Percentiles rank a stretch among this genome's conserved stretches.
Evolutionary conservation across 345 rosid species (phyloP).

Genomic region (Combretum micranthum): DNA sequence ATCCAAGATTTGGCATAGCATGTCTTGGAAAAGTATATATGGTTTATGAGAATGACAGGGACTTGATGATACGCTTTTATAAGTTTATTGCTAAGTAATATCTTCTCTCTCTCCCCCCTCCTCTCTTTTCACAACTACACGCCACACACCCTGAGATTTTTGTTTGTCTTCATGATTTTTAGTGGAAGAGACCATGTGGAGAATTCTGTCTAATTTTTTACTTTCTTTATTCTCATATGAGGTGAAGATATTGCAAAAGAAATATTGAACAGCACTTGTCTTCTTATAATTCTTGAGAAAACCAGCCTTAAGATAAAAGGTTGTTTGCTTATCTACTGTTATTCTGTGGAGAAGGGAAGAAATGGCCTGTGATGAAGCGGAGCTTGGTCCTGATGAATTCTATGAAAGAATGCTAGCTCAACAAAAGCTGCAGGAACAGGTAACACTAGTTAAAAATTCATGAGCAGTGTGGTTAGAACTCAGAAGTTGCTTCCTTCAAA

Average conservation of each 20-base stretch:
- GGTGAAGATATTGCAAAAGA: no score
- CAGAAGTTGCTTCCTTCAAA: not conserved
- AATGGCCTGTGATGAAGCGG: conserved; percentile 80
- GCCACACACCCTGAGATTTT: no score
- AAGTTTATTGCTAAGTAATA: conserved; percentile 63
- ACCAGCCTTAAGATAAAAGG: not conserved
- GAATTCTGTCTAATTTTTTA: no score
- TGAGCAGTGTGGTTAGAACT: not conserved
- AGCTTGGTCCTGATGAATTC: conserved; percentile 57
- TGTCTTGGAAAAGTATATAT: conserved; percentile 70
- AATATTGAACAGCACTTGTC: no score
- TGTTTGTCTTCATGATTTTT: no score
- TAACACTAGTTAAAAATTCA: conserved; percentile 1
- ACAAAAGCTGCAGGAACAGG: conserved; percentile 59
- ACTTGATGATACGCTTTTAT: conserved; percentile 70
- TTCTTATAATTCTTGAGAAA: not conserved
- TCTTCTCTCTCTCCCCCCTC: conserved; percentile 10
- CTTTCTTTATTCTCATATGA: no score
- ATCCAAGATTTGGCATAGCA: conserved; percentile 71
- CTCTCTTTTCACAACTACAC: no score
- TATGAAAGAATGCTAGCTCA: conserved; percentile 43
- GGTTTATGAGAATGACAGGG: conserved; percentile 61
- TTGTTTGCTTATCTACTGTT: not conserved
- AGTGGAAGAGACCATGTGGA: no score
- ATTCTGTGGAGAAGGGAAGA: conserved; percentile 44